These are phyloP conservation scores for Paramecium caudatum DNA, from an alignment of 73 alveolate species.

Conservation along the genomic window DNA sequence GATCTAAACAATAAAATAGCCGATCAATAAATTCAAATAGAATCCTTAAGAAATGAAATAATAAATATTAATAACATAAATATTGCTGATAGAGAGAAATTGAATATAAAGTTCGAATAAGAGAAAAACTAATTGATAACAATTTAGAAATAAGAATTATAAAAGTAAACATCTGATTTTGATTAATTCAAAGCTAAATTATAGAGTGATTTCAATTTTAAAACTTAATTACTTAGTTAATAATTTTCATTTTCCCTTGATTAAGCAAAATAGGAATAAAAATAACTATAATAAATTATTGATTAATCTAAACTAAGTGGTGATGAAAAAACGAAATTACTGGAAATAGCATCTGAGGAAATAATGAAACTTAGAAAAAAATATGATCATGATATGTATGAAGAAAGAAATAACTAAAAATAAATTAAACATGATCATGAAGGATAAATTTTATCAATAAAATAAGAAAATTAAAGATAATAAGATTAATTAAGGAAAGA, in stretches of 20 bases:
- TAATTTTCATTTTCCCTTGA: neutral
- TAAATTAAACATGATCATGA: slow-evolving; percentile 17
- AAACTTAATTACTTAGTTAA: neutral
- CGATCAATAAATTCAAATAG: neutral
- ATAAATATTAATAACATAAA: neutral
- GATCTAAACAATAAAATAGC: neutral
- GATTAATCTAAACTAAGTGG: slow-evolving; percentile 50
- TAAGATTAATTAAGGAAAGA: neutral
- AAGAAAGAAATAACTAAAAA: neutral
- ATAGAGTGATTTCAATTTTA: slow-evolving; percentile 15
- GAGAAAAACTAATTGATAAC: neutral
- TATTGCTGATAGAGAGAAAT: neutral
- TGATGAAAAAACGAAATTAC: neutral
- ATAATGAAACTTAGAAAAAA: slow-evolving; percentile 1
- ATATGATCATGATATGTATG: slow-evolving; percentile 44
- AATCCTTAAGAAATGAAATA: neutral
- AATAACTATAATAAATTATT: neutral
- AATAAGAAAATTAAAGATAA: neutral
- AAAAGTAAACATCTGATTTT: neutral
- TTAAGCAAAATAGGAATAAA: neutral
- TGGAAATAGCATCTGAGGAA: slow-evolving; percentile 38
- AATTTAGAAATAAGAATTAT: neutral
- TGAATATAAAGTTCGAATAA: neutral
- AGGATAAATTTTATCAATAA: neutral
- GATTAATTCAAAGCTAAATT: neutral